Percentiles rank a stretch among this genome's conserved stretches.
These are phyloP conservation scores for Aspergillus nomiae DNA, from an alignment of 2,329 filamentous ascomycete species.

Conservation along the genomic window DNA sequence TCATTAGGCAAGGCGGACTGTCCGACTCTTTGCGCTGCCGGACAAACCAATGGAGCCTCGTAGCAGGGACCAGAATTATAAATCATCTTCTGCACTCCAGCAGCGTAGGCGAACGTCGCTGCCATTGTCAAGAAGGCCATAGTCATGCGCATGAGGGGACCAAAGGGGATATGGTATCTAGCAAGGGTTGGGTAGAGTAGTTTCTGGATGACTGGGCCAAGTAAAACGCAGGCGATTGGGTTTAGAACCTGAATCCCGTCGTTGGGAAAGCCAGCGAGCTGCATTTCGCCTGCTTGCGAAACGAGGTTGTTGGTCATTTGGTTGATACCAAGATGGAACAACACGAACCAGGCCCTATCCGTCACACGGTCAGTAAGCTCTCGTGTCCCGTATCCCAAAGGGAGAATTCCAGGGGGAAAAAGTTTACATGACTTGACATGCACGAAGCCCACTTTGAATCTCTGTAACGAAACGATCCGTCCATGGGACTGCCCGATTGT, in stretches of 20 bases:
- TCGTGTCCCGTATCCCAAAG: background rate
- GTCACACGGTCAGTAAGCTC: background rate
- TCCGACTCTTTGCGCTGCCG: background rate
- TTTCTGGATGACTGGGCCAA: conserved; percentile 5
- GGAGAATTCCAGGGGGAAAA: background rate
- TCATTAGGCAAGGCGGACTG: conserved; percentile 2
- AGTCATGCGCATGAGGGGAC: conserved; percentile 1
- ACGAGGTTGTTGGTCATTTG: conserved; percentile 7
- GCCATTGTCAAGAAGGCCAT: conserved; percentile 1
- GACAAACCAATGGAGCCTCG: conserved; percentile 3
- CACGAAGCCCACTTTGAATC: background rate
- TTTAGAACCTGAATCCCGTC: conserved; percentile 5
- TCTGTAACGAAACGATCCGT: conserved; percentile 1
- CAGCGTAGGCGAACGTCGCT: conserved; percentile 1
- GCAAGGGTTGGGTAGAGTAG: conserved; percentile 2
- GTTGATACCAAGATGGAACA: conserved; percentile 3
- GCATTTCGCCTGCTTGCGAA: conserved; percentile 5
- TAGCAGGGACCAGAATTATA: conserved; percentile 5
- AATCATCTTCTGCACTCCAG: conserved; percentile 5
- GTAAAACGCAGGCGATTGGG: conserved; percentile 6
- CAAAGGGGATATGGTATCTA: background rate
- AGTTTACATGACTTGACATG: conserved; percentile 5
- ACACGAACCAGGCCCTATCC: conserved; percentile 4
- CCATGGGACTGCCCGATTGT: conserved; percentile 4
- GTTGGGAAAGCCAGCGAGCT: background rate